A percentile compares a stretch with the other conserved stretches of the same genome.
These are phyloP conservation scores for Kernera saxatilis DNA, from an alignment of 345 rosid genomes.

Conservation along the genomic window DNA sequence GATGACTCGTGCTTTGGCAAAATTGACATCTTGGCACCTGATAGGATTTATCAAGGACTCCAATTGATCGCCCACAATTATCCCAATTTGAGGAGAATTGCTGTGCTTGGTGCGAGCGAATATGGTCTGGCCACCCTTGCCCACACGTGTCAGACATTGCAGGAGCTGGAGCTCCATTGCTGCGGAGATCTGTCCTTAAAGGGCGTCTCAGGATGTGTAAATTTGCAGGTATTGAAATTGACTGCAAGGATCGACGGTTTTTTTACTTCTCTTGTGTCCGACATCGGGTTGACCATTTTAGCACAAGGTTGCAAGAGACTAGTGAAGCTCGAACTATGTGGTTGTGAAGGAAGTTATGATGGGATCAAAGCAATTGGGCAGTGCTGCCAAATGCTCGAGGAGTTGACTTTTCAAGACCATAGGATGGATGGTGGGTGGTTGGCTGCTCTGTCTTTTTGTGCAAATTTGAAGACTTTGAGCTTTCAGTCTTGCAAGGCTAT, in stretches of 20 bases:
- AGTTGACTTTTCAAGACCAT: constrained; percentile 51
- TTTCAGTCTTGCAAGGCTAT: constrained; percentile 46
- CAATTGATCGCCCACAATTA: constrained; percentile 34
- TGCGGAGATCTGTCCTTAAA: constrained; percentile 48
- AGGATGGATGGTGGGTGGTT: constrained; percentile 69
- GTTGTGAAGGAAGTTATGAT: constrained; percentile 67
- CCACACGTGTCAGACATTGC: constrained; percentile 43
- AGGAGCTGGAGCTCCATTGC: constrained; percentile 56
- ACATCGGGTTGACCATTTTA: constrained; percentile 57
- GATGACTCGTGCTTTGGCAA: constrained; percentile 13
- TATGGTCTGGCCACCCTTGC: constrained; percentile 40
- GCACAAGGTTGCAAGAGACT: constrained; percentile 63
- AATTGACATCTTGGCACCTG: constrained; percentile 30
- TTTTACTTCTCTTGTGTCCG: constrained; percentile 41
- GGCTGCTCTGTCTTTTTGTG: constrained; percentile 49
- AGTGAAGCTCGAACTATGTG: constrained; percentile 53
- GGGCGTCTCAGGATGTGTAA: constrained; percentile 44
- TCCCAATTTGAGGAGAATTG: constrained; percentile 48
- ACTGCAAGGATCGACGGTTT: constrained; percentile 36
- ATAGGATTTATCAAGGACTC: constrained; percentile 36
- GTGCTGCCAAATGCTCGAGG: constrained; percentile 70
- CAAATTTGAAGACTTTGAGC: constrained; percentile 59
- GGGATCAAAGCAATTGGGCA: constrained; percentile 71
- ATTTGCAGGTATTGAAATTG: constrained; percentile 54
- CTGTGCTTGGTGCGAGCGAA: constrained; percentile 40